Conservation (phyloP, 306 rosid genomes). For the Rosa multiflora region DNA sequence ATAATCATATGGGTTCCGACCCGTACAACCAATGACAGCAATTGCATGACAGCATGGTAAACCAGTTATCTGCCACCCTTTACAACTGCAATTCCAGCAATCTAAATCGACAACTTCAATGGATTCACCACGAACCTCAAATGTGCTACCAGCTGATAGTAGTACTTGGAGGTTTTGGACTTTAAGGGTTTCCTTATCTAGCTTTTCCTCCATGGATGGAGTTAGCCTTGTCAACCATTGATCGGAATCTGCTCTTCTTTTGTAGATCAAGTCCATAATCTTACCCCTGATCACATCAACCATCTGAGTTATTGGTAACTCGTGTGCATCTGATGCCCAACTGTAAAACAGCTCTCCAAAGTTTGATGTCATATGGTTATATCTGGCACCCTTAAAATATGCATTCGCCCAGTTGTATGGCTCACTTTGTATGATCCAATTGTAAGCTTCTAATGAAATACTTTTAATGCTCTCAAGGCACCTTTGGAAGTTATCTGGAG, state of each 20-base stretch:
- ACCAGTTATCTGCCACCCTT: conserved; percentile 81
- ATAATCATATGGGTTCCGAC: conserved; percentile 70
- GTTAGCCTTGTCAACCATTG: conserved; percentile 77
- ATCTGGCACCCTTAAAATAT: conserved; percentile 82
- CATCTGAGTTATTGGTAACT: conserved; percentile 95
- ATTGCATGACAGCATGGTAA: conserved; percentile 88
- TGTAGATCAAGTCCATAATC: conserved; percentile 70
- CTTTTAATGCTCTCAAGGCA: conserved; percentile 67
- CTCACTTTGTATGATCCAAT: conserved; percentile 82
- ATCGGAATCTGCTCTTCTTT: conserved; percentile 60
- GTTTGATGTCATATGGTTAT: conserved; percentile 83
- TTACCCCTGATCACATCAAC: conserved; percentile 79
- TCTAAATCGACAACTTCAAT: conserved; percentile 75
- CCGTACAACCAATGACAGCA: conserved; percentile 63
- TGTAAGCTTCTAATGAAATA: conserved; percentile 75
- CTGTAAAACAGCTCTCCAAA: conserved; percentile 90
- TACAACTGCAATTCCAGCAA: conserved; percentile 89
- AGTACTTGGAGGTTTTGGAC: conserved; percentile 58
- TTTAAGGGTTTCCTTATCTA: conserved; percentile 62
- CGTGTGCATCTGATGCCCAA: conserved; percentile 88
- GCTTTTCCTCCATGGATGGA: conserved; percentile 91
- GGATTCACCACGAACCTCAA: conserved; percentile 81
- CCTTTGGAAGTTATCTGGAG: conserved; percentile 68
- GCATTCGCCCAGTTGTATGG: conserved; percentile 91
- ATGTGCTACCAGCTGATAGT: conserved; percentile 55